A percentile compares a stretch with the other conserved stretches of the same genome.
Conservation (phyloP, 768 basidiomycete species). For the Dioszegia hungarica region DNA sequence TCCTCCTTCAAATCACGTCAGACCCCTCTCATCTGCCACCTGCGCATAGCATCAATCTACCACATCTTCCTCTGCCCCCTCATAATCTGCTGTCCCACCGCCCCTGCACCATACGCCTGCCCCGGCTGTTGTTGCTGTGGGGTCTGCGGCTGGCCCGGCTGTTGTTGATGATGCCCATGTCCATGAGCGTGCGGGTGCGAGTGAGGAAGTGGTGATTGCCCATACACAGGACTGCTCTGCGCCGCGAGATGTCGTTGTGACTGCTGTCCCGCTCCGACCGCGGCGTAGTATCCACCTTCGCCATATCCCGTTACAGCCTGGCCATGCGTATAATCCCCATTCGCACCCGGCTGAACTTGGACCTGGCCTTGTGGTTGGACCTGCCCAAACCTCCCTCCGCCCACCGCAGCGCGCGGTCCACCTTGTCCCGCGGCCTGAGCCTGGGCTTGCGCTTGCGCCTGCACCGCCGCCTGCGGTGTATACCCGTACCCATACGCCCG, state of each 20-base stretch:
- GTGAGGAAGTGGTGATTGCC: neutral
- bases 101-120: slow-evolving; percentile 3
- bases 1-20: neutral
- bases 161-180: neutral
- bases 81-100: slow-evolving; percentile 8
- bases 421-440: too few species aligned
- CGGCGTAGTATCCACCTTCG: slow-evolving; percentile 2
- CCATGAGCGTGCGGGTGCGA: neutral
- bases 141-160: neutral
- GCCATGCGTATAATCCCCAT: neutral
- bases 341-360: neutral
- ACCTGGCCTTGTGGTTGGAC: too few species aligned
- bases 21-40: too few species aligned
- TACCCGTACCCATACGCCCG: neutral
- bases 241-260: neutral
- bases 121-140: neutral
- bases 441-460: too few species aligned
- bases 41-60: neutral
- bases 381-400: too few species aligned
- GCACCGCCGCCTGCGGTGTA: too few species aligned
- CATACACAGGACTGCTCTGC: neutral
- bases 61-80: slow-evolving; percentile 4
- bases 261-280: neutral
- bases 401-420: too few species aligned
- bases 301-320: neutral